phyloP scores from a whole-genome alignment of 495 filamentous ascomycete genomes.

The Aspergillus panamensis region DNA sequence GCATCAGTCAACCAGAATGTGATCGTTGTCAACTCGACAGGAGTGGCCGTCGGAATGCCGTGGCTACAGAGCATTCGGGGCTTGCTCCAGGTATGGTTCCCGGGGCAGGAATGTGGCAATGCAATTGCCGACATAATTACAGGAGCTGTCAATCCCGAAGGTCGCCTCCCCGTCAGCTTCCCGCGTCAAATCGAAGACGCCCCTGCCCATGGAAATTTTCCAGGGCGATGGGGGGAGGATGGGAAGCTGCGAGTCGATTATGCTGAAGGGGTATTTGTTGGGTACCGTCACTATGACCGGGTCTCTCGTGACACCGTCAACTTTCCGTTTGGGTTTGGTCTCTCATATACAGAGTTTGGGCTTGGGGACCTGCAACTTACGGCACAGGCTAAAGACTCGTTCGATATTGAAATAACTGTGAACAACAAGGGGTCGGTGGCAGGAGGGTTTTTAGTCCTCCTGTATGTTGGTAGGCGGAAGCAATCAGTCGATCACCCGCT shows the following conservation, averaged over 20 bases:
- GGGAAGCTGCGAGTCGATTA: slow-evolving; percentile 63
- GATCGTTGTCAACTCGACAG: slow-evolving; percentile 76
- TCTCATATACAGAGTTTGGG: slow-evolving; percentile 59
- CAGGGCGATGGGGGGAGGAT: slow-evolving; percentile 36
- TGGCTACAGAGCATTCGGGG: slow-evolving; percentile 73
- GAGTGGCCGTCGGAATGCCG: slow-evolving; percentile 67
- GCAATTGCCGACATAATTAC: slow-evolving; percentile 76
- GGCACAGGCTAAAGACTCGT: slow-evolving; percentile 37
- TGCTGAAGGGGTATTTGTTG: slow-evolving; percentile 75
- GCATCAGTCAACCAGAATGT: slow-evolving; percentile 72
- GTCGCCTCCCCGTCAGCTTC: slow-evolving; percentile 73
- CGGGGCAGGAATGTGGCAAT: slow-evolving; percentile 80
- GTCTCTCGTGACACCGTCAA: slow-evolving; percentile 44
- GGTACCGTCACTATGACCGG: slow-evolving; percentile 78
- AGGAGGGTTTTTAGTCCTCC: slow-evolving; percentile 72
- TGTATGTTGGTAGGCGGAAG: slow-evolving; percentile 53
- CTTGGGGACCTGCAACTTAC: slow-evolving; percentile 47
- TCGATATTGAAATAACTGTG: slow-evolving; percentile 57
- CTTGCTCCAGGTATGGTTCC: slow-evolving; percentile 77
- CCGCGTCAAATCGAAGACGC: slow-evolving; percentile 67
- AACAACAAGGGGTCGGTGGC: slow-evolving; percentile 63
- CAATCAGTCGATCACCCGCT: slow-evolving; percentile 48
- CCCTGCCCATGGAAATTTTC: slow-evolving; percentile 59
- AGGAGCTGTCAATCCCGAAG: slow-evolving; percentile 71
- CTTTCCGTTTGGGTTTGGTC: slow-evolving; percentile 77